Conservation (phyloP, 352 stramenopile genomes). For the Thalassiosira mediterranea region DNA sequence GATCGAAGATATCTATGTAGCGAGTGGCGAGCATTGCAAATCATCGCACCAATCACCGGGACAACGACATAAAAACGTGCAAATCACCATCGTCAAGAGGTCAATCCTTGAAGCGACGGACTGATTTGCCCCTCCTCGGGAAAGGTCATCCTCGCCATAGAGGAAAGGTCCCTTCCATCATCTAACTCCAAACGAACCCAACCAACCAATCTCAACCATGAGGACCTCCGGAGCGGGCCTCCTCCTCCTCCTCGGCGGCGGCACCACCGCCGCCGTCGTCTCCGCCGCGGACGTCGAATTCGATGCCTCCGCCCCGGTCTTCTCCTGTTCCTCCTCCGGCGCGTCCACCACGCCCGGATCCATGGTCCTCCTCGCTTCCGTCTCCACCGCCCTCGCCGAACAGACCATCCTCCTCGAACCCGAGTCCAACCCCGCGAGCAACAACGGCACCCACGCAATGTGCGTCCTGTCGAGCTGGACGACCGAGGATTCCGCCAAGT, state of each 20-base stretch:
- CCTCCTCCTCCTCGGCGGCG: too few relatives aligned
- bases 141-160: background rate
- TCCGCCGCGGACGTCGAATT: background rate
- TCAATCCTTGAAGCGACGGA: background rate
- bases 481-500: background rate
- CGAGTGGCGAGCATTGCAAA: too few relatives aligned
- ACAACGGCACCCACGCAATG: background rate
- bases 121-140: background rate
- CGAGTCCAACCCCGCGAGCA: background rate
- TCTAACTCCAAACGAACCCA: background rate
- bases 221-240: background rate
- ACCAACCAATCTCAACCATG: background rate
- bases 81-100: too few relatives aligned
- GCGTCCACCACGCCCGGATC: background rate
- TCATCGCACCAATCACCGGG: too few relatives aligned
- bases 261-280: background rate
- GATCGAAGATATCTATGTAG: too few relatives aligned
- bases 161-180: background rate
- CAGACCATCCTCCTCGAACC: slow-evolving; percentile 18
- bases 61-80: too few relatives aligned
- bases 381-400: slow-evolving; percentile 1
- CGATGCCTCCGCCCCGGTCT: slow-evolving; percentile 5
- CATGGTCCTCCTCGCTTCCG: background rate
- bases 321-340: slow-evolving; percentile 1
- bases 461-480: slow-evolving; percentile 19